Conservation (phyloP, 805 yeast genomes). For the Yamadazyma sp. region DNA sequence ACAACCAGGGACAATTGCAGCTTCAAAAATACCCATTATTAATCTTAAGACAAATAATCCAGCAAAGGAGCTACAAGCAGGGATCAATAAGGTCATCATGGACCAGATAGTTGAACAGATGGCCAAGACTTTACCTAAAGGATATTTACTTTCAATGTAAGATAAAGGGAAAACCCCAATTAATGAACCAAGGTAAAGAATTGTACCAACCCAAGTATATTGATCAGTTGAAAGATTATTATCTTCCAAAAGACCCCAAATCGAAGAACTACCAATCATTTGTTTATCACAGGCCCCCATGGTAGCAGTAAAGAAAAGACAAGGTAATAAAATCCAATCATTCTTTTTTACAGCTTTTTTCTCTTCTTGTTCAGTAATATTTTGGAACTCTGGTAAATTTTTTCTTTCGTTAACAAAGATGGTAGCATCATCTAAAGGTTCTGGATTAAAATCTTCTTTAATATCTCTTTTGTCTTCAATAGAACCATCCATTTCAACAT, state of each 20-base stretch:
- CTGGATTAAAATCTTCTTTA: too few relatives aligned
- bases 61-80: conserved; percentile 14
- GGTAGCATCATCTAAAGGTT: conserved; percentile 13
- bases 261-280: conserved; percentile 17
- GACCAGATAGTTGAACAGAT: conserved; percentile 18
- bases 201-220: conserved; percentile 19
- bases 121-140: conserved; percentile 23
- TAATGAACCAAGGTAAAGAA: conserved; percentile 17
- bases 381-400: conserved; percentile 9
- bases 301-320: conserved; percentile 15
- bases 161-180: conserved; percentile 18
- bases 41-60: conserved; percentile 17
- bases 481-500: too few relatives aligned
- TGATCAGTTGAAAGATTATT: conserved; percentile 12
- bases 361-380: conserved; percentile 15
- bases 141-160: conserved; percentile 16
- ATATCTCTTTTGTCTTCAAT: too few relatives aligned
- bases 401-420: conserved; percentile 13
- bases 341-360: conserved; percentile 11
- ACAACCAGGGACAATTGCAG: conserved; percentile 19
- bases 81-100: conserved; percentile 11
- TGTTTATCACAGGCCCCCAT: conserved; percentile 20
- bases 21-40: conserved; percentile 28
- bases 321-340: conserved; percentile 16
- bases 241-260: conserved; percentile 16